phyloP scores from a whole-genome alignment of 805 yeast species.

The Cyberlindnera misumaiensis region DNA sequence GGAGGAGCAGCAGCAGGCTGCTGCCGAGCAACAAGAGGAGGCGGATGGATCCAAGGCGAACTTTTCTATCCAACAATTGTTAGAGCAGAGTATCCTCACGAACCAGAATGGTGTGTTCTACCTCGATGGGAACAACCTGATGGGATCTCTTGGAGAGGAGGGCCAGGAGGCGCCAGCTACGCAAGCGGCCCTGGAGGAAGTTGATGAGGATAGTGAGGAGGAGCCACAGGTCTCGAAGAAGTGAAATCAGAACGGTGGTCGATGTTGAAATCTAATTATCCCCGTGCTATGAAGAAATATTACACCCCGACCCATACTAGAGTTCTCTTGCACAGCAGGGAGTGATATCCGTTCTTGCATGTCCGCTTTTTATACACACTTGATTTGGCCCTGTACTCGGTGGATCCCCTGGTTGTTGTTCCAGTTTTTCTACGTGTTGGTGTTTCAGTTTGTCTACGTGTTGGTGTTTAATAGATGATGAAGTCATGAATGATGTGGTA shows the following conservation, averaged over 20 bases:
- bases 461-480: no score
- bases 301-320: no score
- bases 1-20: slow-evolving; percentile 10
- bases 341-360: no score
- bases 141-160: slow-evolving; percentile 34
- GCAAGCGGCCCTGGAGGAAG: slow-evolving; percentile 1
- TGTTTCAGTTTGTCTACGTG: no score
- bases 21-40: slow-evolving; percentile 8
- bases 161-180: background rate
- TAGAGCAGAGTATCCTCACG: slow-evolving; percentile 25
- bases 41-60: slow-evolving; percentile 17
- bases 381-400: no score
- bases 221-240: background rate
- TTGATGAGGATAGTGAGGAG: slow-evolving; percentile 1
- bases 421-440: no score
- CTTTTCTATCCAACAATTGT: slow-evolving; percentile 25
- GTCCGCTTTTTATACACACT: no score
- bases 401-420: no score
- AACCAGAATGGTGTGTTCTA: slow-evolving; percentile 51
- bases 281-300: background rate
- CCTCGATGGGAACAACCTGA: slow-evolving; percentile 54
- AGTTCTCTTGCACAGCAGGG: no score
- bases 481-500: no score
- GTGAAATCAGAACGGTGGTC: background rate
- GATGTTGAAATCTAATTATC: background rate